A percentile compares a stretch with the other conserved stretches of the same genome.
phyloP scores from a whole-genome alignment of 1,139 yeast genomes.

The Saccharomyces pastorianus region DNA sequence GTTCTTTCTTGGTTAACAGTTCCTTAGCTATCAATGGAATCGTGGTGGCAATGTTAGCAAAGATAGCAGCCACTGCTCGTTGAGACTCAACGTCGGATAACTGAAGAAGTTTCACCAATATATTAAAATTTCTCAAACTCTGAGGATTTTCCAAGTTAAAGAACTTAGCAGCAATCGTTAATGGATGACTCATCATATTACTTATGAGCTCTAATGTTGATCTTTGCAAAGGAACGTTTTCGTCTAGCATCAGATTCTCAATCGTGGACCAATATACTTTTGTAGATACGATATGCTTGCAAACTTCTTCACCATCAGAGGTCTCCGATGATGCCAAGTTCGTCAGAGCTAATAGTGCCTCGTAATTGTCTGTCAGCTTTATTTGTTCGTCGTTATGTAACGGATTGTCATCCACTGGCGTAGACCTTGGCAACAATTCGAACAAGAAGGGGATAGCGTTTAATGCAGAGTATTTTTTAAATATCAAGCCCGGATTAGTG shows the following conservation, averaged over 20 bases:
- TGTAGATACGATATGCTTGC: conserved; percentile 27
- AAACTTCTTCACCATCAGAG: conserved; percentile 31
- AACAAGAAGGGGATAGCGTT: conserved; percentile 27
- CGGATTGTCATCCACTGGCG: conserved; percentile 1
- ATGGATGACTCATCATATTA: conserved; percentile 29
- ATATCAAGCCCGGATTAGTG: conserved; percentile 26
- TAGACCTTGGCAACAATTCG: conserved; percentile 14
- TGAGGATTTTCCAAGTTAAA: conserved; percentile 30
- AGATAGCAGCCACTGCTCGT: conserved; percentile 30
- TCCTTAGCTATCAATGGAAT: conserved; percentile 29
- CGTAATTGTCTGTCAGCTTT: conserved; percentile 34
- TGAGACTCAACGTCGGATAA: conserved; percentile 28
- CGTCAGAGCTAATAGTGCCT: conserved; percentile 42
- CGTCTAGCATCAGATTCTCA: conserved; percentile 33
- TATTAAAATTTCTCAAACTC: conserved; percentile 26
- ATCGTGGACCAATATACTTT: conserved; percentile 35
- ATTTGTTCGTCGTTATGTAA: conserved; percentile 13
- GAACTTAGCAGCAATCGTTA: conserved; percentile 27
- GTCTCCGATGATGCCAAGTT: conserved; percentile 39
- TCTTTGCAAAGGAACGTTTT: conserved; percentile 22
- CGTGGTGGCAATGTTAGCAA: conserved; percentile 26
- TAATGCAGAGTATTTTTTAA: conserved; percentile 26
- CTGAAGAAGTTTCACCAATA: conserved; percentile 24
- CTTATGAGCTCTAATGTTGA: conserved; percentile 26
- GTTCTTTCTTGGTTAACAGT: conserved; percentile 17